Conservation (phyloP, 768 basidiomycete genomes). For the Suillus subaureus region DNA sequence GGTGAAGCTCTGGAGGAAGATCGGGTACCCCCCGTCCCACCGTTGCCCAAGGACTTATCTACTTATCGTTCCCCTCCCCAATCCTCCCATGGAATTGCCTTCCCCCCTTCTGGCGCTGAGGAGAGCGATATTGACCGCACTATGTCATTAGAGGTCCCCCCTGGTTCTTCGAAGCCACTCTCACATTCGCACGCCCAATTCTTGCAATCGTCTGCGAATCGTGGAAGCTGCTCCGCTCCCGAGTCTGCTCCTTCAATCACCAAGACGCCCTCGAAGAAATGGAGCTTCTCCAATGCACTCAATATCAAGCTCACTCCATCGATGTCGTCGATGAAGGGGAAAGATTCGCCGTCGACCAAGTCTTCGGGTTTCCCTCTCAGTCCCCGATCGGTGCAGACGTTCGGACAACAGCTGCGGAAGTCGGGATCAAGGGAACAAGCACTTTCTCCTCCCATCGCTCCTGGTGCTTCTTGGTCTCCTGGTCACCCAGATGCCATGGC, state of each 20-base stretch:
- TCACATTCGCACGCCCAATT: slow-evolving; percentile 33
- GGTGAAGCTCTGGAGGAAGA: slow-evolving; percentile 63
- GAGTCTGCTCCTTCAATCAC: slow-evolving; percentile 49
- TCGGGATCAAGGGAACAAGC: slow-evolving; percentile 69
- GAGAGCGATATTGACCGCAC: slow-evolving; percentile 52
- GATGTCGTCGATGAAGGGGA: slow-evolving; percentile 52
- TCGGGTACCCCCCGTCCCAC: slow-evolving; percentile 90
- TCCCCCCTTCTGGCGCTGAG: slow-evolving; percentile 48
- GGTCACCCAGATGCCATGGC: slow-evolving; percentile 76
- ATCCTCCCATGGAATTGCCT: slow-evolving; percentile 54
- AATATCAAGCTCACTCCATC: slow-evolving; percentile 75
- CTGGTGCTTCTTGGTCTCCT: slow-evolving; percentile 63
- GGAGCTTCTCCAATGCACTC: slow-evolving; percentile 89
- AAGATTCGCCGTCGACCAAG: slow-evolving; percentile 39
- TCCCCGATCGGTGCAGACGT: slow-evolving; percentile 61
- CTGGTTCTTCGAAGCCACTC: slow-evolving; percentile 26
- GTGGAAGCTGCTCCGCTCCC: slow-evolving; percentile 40
- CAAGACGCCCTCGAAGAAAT: slow-evolving; percentile 93
- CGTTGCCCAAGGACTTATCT: slow-evolving; percentile 88
- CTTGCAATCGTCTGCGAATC: slow-evolving; percentile 42
- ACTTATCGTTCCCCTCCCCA: slow-evolving; percentile 71
- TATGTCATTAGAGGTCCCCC: slow-evolving; percentile 54
- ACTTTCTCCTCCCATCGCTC: slow-evolving; percentile 42
- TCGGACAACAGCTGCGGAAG: slow-evolving; percentile 69
- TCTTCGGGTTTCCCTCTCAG: slow-evolving; percentile 63